phyloP scores from a whole-genome alignment of 108 stramenopile species.

The Skeletonema tropicum region DNA sequence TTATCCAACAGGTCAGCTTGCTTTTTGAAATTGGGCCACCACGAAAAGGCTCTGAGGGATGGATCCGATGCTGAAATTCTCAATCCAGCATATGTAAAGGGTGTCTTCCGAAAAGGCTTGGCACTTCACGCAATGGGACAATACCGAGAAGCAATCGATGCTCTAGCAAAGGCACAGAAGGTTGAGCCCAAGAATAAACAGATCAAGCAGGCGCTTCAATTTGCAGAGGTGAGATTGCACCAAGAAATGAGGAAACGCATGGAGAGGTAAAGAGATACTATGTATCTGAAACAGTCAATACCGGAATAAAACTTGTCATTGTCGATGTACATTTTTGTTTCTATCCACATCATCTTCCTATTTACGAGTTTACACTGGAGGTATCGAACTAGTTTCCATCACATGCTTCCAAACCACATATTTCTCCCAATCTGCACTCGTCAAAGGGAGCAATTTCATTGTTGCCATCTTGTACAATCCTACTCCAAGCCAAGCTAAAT shows the following conservation, averaged over 20 bases:
- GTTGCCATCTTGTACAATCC: constrained; percentile 94
- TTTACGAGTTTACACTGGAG: constrained; percentile 41
- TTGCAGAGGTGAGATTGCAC: constrained; percentile 89
- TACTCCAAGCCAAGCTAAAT: constrained; percentile 87
- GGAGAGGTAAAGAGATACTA: constrained; percentile 27
- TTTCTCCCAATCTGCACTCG: constrained; percentile 92
- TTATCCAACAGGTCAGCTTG: constrained; percentile 87
- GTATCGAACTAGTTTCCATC: constrained; percentile 89
- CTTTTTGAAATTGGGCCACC: constrained; percentile 91
- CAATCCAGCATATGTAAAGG: constrained; percentile 86
- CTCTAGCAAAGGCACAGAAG: constrained; percentile 78
- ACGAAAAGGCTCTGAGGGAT: constrained; percentile 88
- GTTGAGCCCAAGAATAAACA: constrained; percentile 93
- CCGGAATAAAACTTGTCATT: not conserved
- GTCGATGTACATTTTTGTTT: not conserved
- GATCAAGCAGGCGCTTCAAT: constrained; percentile 89
- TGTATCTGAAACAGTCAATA: not conserved
- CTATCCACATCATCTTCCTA: not conserved
- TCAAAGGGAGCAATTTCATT: constrained; percentile 94
- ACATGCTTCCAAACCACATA: constrained; percentile 91
- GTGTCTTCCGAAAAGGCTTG: constrained; percentile 84
- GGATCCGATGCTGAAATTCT: constrained; percentile 60
- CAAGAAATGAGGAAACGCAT: constrained; percentile 85
- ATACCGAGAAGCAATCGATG: constrained; percentile 78
- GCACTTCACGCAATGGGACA: constrained; percentile 89